phyloP scores from a whole-genome alignment of 441 rosid genomes.

The Brassica balearica region DNA sequence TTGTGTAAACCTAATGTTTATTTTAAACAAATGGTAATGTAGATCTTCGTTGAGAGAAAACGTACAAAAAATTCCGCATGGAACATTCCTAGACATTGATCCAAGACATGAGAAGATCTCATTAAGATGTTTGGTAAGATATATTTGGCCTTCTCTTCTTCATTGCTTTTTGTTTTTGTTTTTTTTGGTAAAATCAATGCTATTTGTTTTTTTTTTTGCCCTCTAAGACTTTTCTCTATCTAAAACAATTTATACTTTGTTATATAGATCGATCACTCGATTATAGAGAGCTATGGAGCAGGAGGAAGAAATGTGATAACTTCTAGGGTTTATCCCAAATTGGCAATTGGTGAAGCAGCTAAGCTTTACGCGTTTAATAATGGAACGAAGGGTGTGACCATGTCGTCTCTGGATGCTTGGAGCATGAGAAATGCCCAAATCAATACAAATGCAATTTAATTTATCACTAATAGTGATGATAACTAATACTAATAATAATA shows the following conservation, averaged over 20 bases:
- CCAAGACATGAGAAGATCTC: constrained; percentile 59
- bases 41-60: constrained; percentile 61
- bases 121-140: constrained; percentile 73
- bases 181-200: neutral
- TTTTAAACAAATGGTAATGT: constrained; percentile 4
- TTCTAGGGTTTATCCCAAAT: constrained; percentile 64
- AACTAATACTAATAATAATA: neutral
- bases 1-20: constrained; percentile 9
- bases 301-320: constrained; percentile 60
- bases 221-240: neutral
- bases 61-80: constrained; percentile 54
- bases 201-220: neutral
- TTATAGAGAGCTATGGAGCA: constrained; percentile 63
- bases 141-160: neutral
- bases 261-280: constrained; percentile 62
- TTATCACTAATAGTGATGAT: neutral
- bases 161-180: no score
- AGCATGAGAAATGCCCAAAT: constrained; percentile 58
- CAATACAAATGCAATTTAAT: constrained; percentile 12
- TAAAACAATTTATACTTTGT: constrained; percentile 21
- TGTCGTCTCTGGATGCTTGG: constrained; percentile 54
- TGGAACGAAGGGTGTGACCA: constrained; percentile 46
- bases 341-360: constrained; percentile 51
- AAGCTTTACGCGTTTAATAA: constrained; percentile 53
- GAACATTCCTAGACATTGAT: constrained; percentile 66